Evolutionary conservation across 768 basidiomycete species (phyloP).

Genomic region (Boletus tomentosulus): DNA sequence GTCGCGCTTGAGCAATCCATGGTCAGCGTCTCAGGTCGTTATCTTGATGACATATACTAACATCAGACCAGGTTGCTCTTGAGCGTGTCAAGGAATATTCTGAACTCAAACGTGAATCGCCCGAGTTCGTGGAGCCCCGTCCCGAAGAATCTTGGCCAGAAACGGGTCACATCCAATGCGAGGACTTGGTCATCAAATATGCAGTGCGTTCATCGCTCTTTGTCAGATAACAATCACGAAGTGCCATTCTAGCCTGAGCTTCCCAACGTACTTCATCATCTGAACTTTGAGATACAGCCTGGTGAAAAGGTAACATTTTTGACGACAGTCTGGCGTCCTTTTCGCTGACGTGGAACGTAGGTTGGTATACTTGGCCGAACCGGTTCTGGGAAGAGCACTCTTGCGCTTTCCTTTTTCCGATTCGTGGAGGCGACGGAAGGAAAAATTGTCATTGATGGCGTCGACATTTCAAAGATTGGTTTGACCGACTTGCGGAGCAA

Average conservation of each 20-base stretch:
- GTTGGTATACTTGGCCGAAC: constrained; percentile 71
- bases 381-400: constrained; percentile 73
- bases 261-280: constrained; percentile 76
- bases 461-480: constrained; percentile 77
- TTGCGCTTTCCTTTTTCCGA: constrained; percentile 82
- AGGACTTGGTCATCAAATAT: constrained; percentile 74
- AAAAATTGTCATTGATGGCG: constrained; percentile 67
- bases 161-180: constrained; percentile 61
- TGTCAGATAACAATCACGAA: background rate
- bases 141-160: constrained; percentile 79
- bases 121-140: constrained; percentile 85
- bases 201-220: constrained; percentile 46
- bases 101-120: constrained; percentile 68
- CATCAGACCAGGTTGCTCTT: constrained; percentile 56
- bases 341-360: constrained; percentile 30
- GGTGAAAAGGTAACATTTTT: constrained; percentile 61
- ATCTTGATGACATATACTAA: background rate
- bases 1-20: constrained; percentile 90
- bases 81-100: constrained; percentile 93
- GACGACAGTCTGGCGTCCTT: background rate
- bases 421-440: constrained; percentile 86
- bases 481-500: constrained; percentile 76
- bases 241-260: constrained; percentile 61
- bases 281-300: constrained; percentile 69
- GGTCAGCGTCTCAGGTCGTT: constrained; percentile 40